Base-by-base conservation (phyloP, 2,329 filamentous ascomycete genomes). In the Fonsecaea multimorphosa region DNA sequence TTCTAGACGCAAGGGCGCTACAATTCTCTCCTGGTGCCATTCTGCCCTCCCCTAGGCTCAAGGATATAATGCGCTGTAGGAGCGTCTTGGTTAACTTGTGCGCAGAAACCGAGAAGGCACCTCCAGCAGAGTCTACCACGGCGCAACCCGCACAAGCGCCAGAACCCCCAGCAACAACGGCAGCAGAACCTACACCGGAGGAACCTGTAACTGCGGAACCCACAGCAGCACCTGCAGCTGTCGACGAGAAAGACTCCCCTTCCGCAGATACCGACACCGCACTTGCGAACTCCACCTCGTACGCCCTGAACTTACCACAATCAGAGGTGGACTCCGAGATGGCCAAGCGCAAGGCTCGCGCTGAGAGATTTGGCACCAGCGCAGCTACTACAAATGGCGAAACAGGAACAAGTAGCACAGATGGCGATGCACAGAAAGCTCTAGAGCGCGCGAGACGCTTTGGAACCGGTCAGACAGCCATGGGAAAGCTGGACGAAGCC, bases 401-500 rank as follows among this genome's bases (percentile, higher is more conserved):
- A 31, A 58, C 61, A 44, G 61, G 54, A 11, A 75, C 76, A n/a
- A 77, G 80, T 63, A 78, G 79, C 24, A 70, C 76, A 0, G 74
- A 78, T 61, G 74, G 76, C 14, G 80, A 82, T 59, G 78, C 80
- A 12, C 74, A 78, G 66, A 82, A 81, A 73, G 74, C 78, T 14
- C 66, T 82, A 19, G 77, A 81, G 64, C 77, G 81, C 31, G 80
- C 81, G 3, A 81, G 83, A 73, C 77, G 80, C 16, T 83, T 83
- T 60, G 73, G 71, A 64, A 51, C 74, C 69, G 49, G 68, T 65
- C 38, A 68, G 52, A 70, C 75, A 71, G 55, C 75, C 79, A n/a
- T 81, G 76, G 68, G 77, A 76, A 72, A 72, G 19, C 71, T 83
- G 63, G 81, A 83, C 65, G 76, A 82, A 66, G 79, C 81, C 24